Conservation (phyloP, 768 basidiomycete genomes). For the Boletellus ananas region DNA sequence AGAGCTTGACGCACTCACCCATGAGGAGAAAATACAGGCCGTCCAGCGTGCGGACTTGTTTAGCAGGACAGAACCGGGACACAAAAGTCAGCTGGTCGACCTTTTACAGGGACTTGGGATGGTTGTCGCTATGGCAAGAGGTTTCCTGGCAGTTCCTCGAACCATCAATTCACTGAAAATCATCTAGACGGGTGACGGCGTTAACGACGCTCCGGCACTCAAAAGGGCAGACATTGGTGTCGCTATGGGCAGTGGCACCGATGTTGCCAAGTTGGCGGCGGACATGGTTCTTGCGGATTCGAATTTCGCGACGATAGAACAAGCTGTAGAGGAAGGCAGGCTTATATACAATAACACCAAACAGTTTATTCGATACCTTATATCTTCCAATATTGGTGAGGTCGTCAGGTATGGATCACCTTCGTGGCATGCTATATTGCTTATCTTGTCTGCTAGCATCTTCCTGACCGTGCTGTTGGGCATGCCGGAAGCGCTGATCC, state of each 20-base stretch:
- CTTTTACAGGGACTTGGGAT: constrained; percentile 85
- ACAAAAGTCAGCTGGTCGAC: constrained; percentile 94
- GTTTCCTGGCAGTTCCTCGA: constrained; percentile 6
- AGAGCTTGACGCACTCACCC: constrained; percentile 79
- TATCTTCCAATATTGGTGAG: constrained; percentile 96
- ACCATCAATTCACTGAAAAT: constrained; percentile 6
- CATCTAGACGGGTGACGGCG: constrained; percentile 86
- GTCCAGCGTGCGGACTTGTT: constrained; percentile 90
- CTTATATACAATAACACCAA: constrained; percentile 99
- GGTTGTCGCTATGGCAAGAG: constrained; percentile 89
- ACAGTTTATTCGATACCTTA: constrained; percentile 99
- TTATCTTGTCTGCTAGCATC: constrained; percentile 51
- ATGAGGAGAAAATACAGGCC: constrained; percentile 79
- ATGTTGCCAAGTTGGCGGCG: constrained; percentile 95
- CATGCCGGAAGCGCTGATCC: constrained; percentile 99
- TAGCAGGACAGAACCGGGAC: constrained; percentile 89
- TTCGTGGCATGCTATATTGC: background rate
- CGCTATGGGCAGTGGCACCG: constrained; percentile 98
- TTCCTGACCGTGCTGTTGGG: constrained; percentile 96
- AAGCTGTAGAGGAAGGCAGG: constrained; percentile 95
- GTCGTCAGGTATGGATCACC: constrained; percentile 64
- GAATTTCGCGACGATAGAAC: constrained; percentile 96
- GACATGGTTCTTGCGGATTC: constrained; percentile 98
- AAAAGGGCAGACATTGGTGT: constrained; percentile 98
- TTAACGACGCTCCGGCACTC: constrained; percentile 96